These are phyloP conservation scores for Gossypium sturtianum DNA, from an alignment of 345 rosid genomes.

Conservation along the genomic window DNA sequence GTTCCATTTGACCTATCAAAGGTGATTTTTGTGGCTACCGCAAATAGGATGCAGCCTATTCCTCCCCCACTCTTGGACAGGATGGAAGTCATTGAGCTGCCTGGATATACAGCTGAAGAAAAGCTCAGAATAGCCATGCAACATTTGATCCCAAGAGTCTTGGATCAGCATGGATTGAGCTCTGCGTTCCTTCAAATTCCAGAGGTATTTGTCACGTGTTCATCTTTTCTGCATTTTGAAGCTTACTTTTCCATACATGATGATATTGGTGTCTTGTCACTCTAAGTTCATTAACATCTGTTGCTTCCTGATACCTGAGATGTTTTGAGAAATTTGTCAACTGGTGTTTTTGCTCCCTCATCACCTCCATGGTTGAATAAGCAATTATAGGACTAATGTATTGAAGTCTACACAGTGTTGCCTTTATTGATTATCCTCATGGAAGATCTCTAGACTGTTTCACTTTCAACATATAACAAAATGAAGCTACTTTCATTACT, in stretches of 20 bases:
- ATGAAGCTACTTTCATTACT: neutral
- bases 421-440: neutral
- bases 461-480: neutral
- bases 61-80: slow-evolving; percentile 95
- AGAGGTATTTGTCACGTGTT: slow-evolving; percentile 45
- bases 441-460: slow-evolving; percentile 4
- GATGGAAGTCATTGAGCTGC: slow-evolving; percentile 97
- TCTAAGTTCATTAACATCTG: neutral
- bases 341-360: neutral
- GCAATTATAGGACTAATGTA: neutral
- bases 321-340: neutral
- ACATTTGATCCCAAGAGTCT: slow-evolving; percentile 91
- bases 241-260: neutral
- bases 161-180: slow-evolving; percentile 89
- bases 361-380: neutral
- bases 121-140: slow-evolving; percentile 89
- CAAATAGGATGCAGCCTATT: slow-evolving; percentile 88
- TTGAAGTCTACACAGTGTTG: neutral
- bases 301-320: neutral
- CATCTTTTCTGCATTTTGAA: neutral
- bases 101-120: slow-evolving; percentile 96
- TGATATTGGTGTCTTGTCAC: neutral
- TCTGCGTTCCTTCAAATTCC: slow-evolving; percentile 88
- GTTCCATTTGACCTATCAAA: slow-evolving; percentile 97
- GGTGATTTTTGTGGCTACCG: slow-evolving; percentile 94